Conservation (phyloP, 768 basidiomycete species). For the Butyriboletus loyo region DNA sequence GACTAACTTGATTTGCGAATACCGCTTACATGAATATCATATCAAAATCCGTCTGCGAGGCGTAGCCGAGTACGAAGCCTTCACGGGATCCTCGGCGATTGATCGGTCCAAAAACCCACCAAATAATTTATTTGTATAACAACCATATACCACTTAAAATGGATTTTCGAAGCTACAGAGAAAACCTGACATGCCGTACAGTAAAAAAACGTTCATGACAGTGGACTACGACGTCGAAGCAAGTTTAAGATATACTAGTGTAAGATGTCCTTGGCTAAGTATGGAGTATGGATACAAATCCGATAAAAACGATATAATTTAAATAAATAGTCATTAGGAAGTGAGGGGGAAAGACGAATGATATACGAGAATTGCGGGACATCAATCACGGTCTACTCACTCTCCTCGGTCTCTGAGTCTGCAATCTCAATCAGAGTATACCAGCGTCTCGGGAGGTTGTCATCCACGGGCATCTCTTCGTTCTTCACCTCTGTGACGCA, state of each 20-base stretch:
- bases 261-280: too few species aligned
- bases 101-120: too few species aligned
- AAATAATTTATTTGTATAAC: too few species aligned
- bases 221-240: background rate
- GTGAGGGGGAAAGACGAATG: background rate
- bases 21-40: too few species aligned
- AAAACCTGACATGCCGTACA: background rate
- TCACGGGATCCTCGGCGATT: too few species aligned
- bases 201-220: background rate
- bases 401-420: background rate
- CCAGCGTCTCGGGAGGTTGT: background rate
- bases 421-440: conserved; percentile 5
- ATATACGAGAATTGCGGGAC: background rate
- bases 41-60: too few species aligned
- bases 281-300: conserved; percentile 5
- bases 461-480: background rate
- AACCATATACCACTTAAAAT: too few species aligned
- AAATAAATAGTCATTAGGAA: background rate
- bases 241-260: background rate
- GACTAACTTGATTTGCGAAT: too few species aligned
- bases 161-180: background rate
- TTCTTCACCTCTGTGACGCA: background rate
- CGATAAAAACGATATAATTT: background rate
- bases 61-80: too few species aligned
- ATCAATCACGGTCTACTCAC: background rate